Base-by-base conservation (phyloP, 2,329 filamentous ascomycete genomes). In the Epichloe hybrida region DNA sequence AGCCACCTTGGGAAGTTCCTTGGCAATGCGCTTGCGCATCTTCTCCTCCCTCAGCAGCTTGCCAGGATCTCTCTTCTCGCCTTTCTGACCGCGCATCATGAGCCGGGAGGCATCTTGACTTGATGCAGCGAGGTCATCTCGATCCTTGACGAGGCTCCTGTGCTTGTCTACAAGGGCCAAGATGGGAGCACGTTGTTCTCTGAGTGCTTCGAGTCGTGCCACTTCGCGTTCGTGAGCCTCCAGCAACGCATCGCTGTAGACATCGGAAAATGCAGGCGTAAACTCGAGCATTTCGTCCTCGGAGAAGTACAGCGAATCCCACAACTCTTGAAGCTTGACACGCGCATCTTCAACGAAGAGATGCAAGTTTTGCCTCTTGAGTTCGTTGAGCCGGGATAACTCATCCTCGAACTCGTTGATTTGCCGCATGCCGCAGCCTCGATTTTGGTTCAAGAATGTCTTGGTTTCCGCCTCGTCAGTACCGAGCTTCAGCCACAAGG, bases 271-370 rank as follows among this genome's bases (percentile, higher is more conserved):
- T 41, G 90, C 93, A 0, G 94, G 93, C 0, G 90, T 93, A 59
- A 98, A 98, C 58, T 96, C 90, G 51, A 97, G 80, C 90, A 97
- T 97, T 70, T 98, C 93, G 61, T 98, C 93, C 64, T 98, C 93
- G 0, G 88, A 95, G 63, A 94, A 90, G 71, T 93, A 97, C 1
- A 98, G 72, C 0, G 81, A 76, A 63, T 98, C 93, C 93, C 94
- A 98, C 0, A 98, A 79, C 62, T 94, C 90, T 66, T 97, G 91
- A 11, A 98, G 76, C 63, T 87, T 88, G 69, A 82, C 86, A 40
- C 94, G 80, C 20, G 91, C 85, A 70, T 98, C 93, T 65, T 97
- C 93, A 11, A 98, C 88, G 61, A 98, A 98, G 4, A 97, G 69
- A 63, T 96, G 90, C 55, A 98, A 75, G 61, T 98, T 96, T 65